These are phyloP conservation scores for Persicaria tinctoria DNA, from an alignment of 148 eudicot species.

Conservation along the genomic window DNA sequence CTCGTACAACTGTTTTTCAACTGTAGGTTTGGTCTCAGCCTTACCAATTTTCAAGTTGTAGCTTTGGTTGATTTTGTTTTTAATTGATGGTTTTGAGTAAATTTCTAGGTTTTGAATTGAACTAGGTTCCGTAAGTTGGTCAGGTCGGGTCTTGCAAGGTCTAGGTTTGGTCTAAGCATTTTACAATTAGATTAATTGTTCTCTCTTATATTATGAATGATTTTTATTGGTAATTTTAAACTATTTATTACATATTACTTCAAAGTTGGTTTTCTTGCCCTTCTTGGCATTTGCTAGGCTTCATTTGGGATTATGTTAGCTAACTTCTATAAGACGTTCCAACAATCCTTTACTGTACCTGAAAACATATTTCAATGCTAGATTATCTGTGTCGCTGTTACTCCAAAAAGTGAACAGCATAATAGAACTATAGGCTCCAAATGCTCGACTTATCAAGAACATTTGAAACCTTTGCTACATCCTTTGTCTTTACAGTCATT, in stretches of 20 bases:
- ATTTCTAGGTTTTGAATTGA: background rate
- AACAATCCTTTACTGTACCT: background rate
- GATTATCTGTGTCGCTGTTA: background rate
- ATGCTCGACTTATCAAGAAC: background rate
- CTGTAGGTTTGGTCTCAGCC: background rate
- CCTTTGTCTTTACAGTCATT: slow-evolving; percentile 35
- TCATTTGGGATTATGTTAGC: background rate
- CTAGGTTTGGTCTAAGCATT: background rate
- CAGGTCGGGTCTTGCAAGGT: background rate
- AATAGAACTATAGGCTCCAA: background rate
- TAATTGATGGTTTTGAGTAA: background rate
- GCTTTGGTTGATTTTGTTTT: background rate
- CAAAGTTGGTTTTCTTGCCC: background rate
- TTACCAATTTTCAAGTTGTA: background rate
- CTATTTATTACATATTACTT: background rate
- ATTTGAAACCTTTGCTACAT: background rate
- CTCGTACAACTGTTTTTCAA: background rate
- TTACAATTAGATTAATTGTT: too few relatives aligned
- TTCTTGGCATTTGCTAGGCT: background rate
- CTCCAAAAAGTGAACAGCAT: background rate
- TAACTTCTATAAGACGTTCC: slow-evolving; percentile 1
- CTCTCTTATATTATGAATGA: too few relatives aligned
- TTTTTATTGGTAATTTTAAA: too few relatives aligned
- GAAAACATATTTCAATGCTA: background rate
- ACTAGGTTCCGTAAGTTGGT: too few relatives aligned